Evolutionary conservation across 164 flowering plant species (phyloP).

Genomic region (Dillenia turbinata): DNA sequence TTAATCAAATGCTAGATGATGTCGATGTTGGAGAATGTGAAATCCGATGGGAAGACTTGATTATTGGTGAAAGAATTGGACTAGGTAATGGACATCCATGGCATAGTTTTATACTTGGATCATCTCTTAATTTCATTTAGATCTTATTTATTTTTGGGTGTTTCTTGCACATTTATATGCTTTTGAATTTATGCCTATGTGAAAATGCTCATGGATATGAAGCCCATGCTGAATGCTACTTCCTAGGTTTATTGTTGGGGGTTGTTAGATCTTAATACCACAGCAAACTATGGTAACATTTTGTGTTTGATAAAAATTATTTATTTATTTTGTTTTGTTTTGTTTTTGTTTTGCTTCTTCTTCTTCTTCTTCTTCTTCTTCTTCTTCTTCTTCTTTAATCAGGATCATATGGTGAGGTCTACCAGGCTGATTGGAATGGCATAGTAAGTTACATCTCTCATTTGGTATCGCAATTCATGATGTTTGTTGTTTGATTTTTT

Average conservation of each 20-base stretch:
- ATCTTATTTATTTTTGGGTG: neutral
- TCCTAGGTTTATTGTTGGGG: too few relatives aligned
- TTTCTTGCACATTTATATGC: neutral
- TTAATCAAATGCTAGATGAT: slow-evolving; percentile 71
- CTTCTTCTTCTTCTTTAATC: neutral
- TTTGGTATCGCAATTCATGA: neutral
- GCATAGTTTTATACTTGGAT: neutral
- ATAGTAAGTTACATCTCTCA: slow-evolving; percentile 49
- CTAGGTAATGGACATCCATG: slow-evolving; percentile 51
- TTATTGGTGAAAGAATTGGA: slow-evolving; percentile 94
- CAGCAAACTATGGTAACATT: too few relatives aligned
- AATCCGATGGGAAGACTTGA: slow-evolving; percentile 94
- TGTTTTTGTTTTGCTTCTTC: too few relatives aligned
- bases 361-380: too few relatives aligned
- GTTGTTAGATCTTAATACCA: too few relatives aligned
- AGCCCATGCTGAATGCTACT: too few relatives aligned
- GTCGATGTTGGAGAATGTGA: slow-evolving; percentile 70
- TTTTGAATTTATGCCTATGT: neutral
- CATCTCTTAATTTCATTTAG: neutral
- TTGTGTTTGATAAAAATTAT: too few relatives aligned
- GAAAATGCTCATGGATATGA: too few relatives aligned
- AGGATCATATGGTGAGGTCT: slow-evolving; percentile 99
- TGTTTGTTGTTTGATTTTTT: too few relatives aligned
- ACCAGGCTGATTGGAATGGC: slow-evolving; percentile 98
- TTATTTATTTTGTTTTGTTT: too few relatives aligned